These are phyloP conservation scores for Brettanomyces sp. DNA, from an alignment of 805 yeast genomes.

Conservation along the genomic window DNA sequence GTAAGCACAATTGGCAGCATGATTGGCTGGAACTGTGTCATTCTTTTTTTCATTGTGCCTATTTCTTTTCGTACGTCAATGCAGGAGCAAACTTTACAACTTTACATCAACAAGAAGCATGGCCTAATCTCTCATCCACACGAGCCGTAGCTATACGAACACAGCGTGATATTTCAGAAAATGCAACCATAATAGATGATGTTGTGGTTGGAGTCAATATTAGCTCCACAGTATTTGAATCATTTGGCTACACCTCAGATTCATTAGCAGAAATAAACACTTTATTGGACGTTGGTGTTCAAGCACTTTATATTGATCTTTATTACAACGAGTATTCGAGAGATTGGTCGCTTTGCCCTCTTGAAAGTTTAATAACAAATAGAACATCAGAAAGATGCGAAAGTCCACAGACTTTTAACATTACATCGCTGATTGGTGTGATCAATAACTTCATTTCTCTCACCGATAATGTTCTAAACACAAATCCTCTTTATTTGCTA, in stretches of 20 bases:
- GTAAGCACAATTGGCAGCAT: too few species aligned
- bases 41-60: too few species aligned
- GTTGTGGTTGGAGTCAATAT: conserved; percentile 32
- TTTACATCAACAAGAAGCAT: not conserved
- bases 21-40: too few species aligned
- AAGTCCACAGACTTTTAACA: conserved; percentile 9
- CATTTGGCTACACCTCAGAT: conserved; percentile 22
- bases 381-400: conserved; percentile 7
- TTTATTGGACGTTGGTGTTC: conserved; percentile 36
- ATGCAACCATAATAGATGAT: conserved; percentile 30
- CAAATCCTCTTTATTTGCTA: conserved; percentile 32
- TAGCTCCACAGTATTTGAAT: conserved; percentile 23
- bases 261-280: conserved; percentile 21
- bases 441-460: conserved; percentile 26
- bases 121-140: not conserved
- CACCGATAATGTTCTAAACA: conserved; percentile 39
- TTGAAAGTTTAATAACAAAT: conserved; percentile 23
- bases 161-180: conserved; percentile 37
- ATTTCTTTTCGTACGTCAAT: too few species aligned
- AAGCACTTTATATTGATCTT: conserved; percentile 40
- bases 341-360: conserved; percentile 52
- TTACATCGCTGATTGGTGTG: conserved; percentile 17
- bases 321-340: conserved; percentile 41
- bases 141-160: conserved; percentile 30
- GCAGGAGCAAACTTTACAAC: too few species aligned